A percentile compares a stretch with the other conserved stretches of the same genome.
phyloP scores from a whole-genome alignment of 2,329 filamentous ascomycete genomes.

The Cladosporium sp. region DNA sequence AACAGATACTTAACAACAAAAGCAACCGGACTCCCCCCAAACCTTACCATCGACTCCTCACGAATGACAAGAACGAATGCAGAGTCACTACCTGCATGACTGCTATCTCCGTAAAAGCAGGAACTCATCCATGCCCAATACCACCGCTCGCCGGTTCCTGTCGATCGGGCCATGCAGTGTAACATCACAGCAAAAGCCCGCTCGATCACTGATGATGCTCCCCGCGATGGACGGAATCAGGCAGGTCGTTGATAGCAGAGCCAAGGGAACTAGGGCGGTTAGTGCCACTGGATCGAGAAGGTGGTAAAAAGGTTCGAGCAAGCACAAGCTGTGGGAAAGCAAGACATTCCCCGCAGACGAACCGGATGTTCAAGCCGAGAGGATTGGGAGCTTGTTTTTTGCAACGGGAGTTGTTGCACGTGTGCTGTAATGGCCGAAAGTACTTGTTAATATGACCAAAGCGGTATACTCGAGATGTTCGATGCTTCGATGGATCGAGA shows the following conservation, averaged over 20 bases:
- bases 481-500: too few species aligned
- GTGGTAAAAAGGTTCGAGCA: neutral
- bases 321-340: too few species aligned
- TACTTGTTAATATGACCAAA: too few species aligned
- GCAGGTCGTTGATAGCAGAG: conserved; percentile 8
- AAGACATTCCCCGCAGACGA: too few species aligned
- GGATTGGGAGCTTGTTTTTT: too few species aligned
- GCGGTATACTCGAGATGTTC: too few species aligned
- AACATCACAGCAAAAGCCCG: neutral
- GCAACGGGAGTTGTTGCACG: too few species aligned
- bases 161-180: conserved; percentile 3
- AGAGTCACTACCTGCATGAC: neutral
- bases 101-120: neutral
- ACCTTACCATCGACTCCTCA: neutral
- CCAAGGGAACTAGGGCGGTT: conserved; percentile 8
- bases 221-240: neutral
- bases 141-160: conserved; percentile 1
- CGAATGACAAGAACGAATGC: neutral
- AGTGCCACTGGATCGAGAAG: neutral
- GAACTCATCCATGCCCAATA: too few species aligned
- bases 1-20: neutral
- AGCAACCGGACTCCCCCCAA: neutral
- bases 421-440: too few species aligned
- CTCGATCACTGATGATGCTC: neutral
- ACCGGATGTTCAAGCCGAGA: too few species aligned